Base-by-base conservation (phyloP, 495 filamentous ascomycete genomes). In the Neurospora tetrasperma region DNA sequence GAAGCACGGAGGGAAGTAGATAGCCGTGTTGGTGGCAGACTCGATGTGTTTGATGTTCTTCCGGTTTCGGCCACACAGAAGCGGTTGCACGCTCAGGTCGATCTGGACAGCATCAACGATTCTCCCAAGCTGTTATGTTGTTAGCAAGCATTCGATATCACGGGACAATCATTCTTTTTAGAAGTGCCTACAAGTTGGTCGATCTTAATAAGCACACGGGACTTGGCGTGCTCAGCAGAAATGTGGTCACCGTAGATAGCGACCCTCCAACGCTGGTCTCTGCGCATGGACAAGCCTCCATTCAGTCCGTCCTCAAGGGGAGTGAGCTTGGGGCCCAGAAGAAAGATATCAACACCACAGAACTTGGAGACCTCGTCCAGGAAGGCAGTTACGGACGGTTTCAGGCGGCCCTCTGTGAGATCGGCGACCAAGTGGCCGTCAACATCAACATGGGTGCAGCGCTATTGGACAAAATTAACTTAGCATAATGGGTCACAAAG, bases 11-110 rank as follows among this genome's bases (percentile, higher is more conserved):
- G 96, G 96, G 78, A 99, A 97, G 82, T 98, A 99, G 74, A 99
- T 98, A 44, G 96, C 95, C 16, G 96, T 97, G 76, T 92, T 92
- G 16, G 96, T 97, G 27, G 90, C 87, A 16, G 96, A 94, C 80
- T 99, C 96, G 77, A 99, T 97, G 70, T 94, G 84, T 85, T 98
- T 97, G 82, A 99, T 95, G 78, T 98, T 97, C 84, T 97, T 96
- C 76, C 95, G 88, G 73, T 91, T 93, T 16, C 95, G 91, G 39
- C 96, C 96, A 80, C 94, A 97, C 69, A 97, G 87, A 73, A 97
- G 84, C 44, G 91, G 93, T 80, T 98, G 96, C 79, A 97, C 85
- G 35, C 94, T 93, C 38, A 93, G 83, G 77, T 98, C 96, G 73
- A 98, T 85, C 76, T 91, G 91, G 79, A 93, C 90, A 20, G 86